Evolutionary conservation across 441 rosid genomes (phyloP).

Genomic region (Pelargonium citronellum): DNA sequence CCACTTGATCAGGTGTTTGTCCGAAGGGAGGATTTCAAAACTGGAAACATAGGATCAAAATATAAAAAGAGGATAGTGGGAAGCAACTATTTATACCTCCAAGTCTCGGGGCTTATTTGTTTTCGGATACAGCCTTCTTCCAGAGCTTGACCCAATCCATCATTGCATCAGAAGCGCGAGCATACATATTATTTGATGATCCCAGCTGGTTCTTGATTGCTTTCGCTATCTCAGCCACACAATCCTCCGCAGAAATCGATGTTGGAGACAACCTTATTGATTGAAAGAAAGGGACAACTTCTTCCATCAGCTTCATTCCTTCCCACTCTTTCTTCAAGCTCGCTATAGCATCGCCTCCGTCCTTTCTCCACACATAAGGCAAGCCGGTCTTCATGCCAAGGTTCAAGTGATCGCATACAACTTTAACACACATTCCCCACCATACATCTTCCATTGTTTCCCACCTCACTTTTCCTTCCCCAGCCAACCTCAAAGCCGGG

Average conservation of each 20-base stretch:
- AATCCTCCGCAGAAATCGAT: slow-evolving; percentile 57
- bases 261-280: slow-evolving; percentile 47
- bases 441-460: slow-evolving; percentile 94
- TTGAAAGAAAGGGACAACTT: slow-evolving; percentile 78
- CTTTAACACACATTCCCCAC: slow-evolving; percentile 91
- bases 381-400: slow-evolving; percentile 83
- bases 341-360: slow-evolving; percentile 67
- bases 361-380: slow-evolving; percentile 85
- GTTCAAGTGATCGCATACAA: slow-evolving; percentile 66
- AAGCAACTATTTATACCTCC: slow-evolving; percentile 14
- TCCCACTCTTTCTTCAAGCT: slow-evolving; percentile 96
- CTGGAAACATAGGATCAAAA: neutral
- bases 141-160: slow-evolving; percentile 71
- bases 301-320: slow-evolving; percentile 93
- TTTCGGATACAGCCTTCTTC: slow-evolving; percentile 46
- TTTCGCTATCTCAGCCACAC: slow-evolving; percentile 58
- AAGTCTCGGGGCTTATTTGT: neutral
- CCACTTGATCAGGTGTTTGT: neutral
- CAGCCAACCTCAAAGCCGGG: slow-evolving; percentile 67
- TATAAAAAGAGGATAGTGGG: neutral
- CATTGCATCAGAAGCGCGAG: slow-evolving; percentile 70
- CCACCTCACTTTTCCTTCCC: slow-evolving; percentile 90
- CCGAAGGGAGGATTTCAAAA: neutral
- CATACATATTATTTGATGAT: slow-evolving; percentile 39
- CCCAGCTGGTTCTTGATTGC: slow-evolving; percentile 63